Conservation (phyloP, 306 rosid species). For the Canavalia gladiata region DNA sequence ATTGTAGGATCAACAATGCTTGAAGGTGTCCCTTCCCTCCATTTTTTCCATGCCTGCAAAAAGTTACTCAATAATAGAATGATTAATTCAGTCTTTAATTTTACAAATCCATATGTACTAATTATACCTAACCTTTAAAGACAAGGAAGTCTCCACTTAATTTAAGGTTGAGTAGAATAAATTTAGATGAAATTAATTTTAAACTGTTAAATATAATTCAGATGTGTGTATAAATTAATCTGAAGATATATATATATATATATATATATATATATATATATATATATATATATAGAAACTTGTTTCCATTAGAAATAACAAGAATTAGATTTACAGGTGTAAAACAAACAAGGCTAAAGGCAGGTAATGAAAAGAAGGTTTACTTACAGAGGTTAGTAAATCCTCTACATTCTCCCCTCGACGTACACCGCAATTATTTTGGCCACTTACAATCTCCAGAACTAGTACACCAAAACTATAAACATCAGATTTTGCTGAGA, state of each 20-base stretch:
- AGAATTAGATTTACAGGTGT: no score
- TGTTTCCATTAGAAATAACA: no score
- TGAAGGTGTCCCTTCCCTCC: conserved; percentile 54
- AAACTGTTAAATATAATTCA: no score
- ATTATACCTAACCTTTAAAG: not conserved
- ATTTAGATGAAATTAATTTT: no score
- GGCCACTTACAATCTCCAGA: conserved; percentile 15
- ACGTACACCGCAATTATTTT: conserved; percentile 34
- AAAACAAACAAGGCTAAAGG: no score
- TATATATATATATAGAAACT: no score
- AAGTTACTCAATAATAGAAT: not conserved
- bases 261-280: no score
- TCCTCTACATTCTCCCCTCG: conserved; percentile 39
- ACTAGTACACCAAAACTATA: conserved; percentile 61
- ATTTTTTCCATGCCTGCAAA: conserved; percentile 62
- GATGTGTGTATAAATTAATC: no score
- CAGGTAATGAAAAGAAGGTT: not conserved
- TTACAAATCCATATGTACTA: not conserved
- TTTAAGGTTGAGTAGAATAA: no score
- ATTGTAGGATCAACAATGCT: conserved; percentile 55
- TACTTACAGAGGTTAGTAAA: conserved; percentile 60
- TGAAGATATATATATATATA: no score
- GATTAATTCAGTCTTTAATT: not conserved
- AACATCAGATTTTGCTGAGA: conserved; percentile 58
- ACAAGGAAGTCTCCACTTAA: not conserved